These are phyloP conservation scores for Tolypocladium amazonense DNA, from an alignment of 2,329 filamentous ascomycete genomes.

Conservation along the genomic window DNA sequence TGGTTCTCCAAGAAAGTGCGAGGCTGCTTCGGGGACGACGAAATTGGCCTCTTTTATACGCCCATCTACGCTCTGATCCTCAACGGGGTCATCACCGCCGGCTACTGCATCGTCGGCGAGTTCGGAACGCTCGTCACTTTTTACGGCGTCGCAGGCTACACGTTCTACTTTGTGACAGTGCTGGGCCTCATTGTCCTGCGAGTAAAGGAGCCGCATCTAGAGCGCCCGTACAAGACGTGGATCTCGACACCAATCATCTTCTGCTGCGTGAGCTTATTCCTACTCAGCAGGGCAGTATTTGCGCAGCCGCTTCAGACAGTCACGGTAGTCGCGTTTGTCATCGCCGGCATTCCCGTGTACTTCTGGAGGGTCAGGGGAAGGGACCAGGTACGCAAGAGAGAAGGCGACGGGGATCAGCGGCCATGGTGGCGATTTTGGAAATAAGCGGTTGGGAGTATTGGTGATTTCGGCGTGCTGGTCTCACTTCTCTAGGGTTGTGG, in stretches of 20 bases:
- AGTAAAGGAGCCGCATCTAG: slow-evolving; percentile 75
- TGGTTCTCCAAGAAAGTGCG: slow-evolving; percentile 50
- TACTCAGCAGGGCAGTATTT: slow-evolving; percentile 81
- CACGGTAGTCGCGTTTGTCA: slow-evolving; percentile 75
- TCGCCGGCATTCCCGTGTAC: slow-evolving; percentile 76
- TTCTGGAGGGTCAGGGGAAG: slow-evolving; percentile 71
- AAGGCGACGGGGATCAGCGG: slow-evolving; percentile 19
- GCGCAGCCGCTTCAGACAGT: slow-evolving; percentile 84
- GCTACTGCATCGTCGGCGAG: slow-evolving; percentile 79
- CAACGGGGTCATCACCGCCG: slow-evolving; percentile 61
- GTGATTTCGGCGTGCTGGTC: neutral
- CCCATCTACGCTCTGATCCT: slow-evolving; percentile 86
- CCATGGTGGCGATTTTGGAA: slow-evolving; percentile 54
- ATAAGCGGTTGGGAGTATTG: slow-evolving; percentile 6
- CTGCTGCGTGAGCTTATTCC: slow-evolving; percentile 91
- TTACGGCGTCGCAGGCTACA: slow-evolving; percentile 93
- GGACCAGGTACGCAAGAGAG: slow-evolving; percentile 38
- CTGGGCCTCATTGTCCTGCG: slow-evolving; percentile 85
- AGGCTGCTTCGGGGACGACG: slow-evolving; percentile 61
- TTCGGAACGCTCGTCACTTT: slow-evolving; percentile 91
- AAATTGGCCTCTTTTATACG: slow-evolving; percentile 78
- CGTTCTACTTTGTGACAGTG: slow-evolving; percentile 94
- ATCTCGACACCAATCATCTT: slow-evolving; percentile 96
- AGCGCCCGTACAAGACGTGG: slow-evolving; percentile 91
- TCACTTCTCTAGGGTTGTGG: neutral